Percentiles rank a stretch among this genome's conserved stretches.
Conservation (phyloP, 2,329 filamentous ascomycete species). For the Xylariomycetidae sp. region DNA sequence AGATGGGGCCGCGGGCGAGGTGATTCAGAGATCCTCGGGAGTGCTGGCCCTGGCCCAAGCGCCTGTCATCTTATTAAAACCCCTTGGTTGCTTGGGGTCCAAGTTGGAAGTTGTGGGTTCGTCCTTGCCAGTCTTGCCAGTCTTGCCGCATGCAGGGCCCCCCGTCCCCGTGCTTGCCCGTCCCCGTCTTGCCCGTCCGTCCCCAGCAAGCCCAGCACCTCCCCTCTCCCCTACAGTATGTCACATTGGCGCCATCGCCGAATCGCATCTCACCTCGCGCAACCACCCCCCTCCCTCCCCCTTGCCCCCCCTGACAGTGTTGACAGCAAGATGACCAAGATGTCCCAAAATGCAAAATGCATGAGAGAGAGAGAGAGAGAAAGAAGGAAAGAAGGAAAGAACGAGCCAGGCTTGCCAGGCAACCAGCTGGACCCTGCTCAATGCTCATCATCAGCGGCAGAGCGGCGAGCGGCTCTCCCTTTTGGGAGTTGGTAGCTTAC, state of each 20-base stretch:
- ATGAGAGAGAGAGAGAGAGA: neutral
- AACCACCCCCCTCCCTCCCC: conserved; percentile 9
- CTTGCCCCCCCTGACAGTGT: conserved; percentile 13
- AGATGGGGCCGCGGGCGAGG: neutral
- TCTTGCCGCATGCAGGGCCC: neutral
- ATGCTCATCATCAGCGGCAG: neutral
- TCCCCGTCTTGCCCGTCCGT: neutral
- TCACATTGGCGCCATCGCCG: conserved; percentile 11
- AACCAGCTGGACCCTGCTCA: neutral
- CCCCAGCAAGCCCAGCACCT: neutral
- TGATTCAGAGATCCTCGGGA: neutral
- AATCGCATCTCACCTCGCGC: conserved; percentile 13
- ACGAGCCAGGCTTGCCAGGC: neutral
- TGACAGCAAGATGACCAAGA: conserved; percentile 1
- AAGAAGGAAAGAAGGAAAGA: neutral
- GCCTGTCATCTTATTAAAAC: neutral
- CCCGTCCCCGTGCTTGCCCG: conserved; percentile 6
- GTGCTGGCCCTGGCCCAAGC: neutral
- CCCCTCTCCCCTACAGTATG: conserved; percentile 10
- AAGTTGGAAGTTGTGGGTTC: neutral
- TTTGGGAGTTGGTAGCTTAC: too few relatives aligned
- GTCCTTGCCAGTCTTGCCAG: neutral
- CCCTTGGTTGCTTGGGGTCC: neutral
- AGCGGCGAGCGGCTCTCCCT: too few relatives aligned
- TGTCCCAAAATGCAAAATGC: conserved; percentile 1